Evolutionary conservation across 1,284 basidiomycete species (phyloP).

Genomic region (Irpex sp.): DNA sequence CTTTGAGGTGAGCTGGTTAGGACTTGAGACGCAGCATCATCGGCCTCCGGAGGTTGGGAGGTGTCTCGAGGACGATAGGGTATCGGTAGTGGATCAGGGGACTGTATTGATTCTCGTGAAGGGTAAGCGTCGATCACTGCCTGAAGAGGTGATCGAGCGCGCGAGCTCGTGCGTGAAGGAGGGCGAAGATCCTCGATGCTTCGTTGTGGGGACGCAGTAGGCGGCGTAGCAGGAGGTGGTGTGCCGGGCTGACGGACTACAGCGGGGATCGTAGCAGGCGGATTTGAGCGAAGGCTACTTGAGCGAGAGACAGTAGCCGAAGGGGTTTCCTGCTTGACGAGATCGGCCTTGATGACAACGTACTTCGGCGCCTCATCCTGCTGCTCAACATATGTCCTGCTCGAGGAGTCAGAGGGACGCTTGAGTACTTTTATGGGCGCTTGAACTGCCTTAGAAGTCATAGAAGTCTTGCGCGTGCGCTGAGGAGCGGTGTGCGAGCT

Average conservation of each 20-base stretch:
- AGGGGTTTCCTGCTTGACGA: neutral
- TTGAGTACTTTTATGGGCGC: constrained; percentile 10
- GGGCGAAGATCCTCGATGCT: constrained; percentile 6
- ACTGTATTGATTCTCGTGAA: constrained; percentile 23
- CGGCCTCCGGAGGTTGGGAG: neutral
- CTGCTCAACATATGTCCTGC: constrained; percentile 8
- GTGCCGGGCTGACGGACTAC: constrained; percentile 5
- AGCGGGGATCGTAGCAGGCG: neutral
- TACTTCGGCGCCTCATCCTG: neutral
- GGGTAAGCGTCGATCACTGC: neutral
- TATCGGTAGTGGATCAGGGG: constrained; percentile 34
- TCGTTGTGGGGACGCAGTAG: constrained; percentile 2
- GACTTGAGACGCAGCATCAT: neutral
- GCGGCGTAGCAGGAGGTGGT: neutral
- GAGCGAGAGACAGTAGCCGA: constrained; percentile 7
- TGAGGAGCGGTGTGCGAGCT: neutral
- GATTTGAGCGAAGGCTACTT: neutral
- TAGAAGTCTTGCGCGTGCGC: neutral
- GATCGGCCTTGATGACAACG: neutral
- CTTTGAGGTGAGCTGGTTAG: constrained; percentile 13
- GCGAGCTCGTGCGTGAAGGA: constrained; percentile 4
- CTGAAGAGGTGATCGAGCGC: constrained; percentile 1
- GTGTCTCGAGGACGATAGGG: constrained; percentile 27
- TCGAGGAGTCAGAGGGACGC: constrained; percentile 14
- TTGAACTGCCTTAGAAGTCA: neutral